Evolutionary conservation across 306 rosid species (phyloP).

Genomic region (Quercus suber): DNA sequence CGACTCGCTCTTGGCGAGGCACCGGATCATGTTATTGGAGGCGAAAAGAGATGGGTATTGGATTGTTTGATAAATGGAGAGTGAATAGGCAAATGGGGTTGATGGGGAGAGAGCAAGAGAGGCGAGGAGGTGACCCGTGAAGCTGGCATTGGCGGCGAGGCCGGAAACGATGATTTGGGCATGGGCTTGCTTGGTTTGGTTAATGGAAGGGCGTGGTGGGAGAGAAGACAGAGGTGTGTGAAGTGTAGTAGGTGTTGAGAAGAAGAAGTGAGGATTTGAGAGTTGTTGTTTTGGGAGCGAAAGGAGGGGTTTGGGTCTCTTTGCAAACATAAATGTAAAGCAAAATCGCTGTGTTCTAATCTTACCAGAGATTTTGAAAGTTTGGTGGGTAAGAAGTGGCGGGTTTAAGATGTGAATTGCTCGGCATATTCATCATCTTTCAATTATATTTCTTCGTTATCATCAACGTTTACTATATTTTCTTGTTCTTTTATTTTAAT

Average conservation of each 20-base stretch:
- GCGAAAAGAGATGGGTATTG: conserved; percentile 45
- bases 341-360: too few species aligned
- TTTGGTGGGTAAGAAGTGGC: too few species aligned
- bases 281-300: conserved; percentile 21
- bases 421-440: too few species aligned
- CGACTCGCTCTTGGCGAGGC: conserved; percentile 45
- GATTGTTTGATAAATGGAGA: conserved; percentile 40
- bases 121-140: conserved; percentile 53
- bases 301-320: too few species aligned
- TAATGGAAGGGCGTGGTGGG: conserved; percentile 36
- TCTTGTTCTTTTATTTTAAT: too few species aligned
- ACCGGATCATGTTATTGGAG: conserved; percentile 64
- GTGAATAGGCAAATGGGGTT: conserved; percentile 27
- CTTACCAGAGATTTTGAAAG: too few species aligned
- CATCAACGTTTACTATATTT: too few species aligned
- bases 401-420: too few species aligned
- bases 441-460: too few species aligned
- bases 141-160: conserved; percentile 24
- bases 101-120: conserved; percentile 38
- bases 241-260: neutral
- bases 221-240: conserved; percentile 20
- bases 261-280: conserved; percentile 24
- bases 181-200: conserved; percentile 62
- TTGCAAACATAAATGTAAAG: too few species aligned
- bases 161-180: conserved; percentile 47